phyloP scores from a whole-genome alignment of 495 filamentous ascomycete species.

The Oidiodendron maius region DNA sequence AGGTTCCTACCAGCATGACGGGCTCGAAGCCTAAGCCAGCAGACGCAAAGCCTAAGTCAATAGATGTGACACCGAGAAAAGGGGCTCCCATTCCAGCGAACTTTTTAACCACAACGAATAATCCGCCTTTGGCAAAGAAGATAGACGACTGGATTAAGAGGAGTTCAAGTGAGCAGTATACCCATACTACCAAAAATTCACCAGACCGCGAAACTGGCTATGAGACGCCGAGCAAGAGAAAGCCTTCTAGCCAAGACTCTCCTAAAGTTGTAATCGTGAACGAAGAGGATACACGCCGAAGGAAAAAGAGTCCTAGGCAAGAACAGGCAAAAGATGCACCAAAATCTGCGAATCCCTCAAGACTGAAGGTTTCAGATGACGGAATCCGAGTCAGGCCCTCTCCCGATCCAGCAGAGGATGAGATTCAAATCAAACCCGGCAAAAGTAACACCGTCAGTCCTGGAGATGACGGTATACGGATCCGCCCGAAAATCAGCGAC shows the following conservation, averaged over 20 bases:
- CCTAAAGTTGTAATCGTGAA: background rate
- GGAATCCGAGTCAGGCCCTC: slow-evolving; percentile 11
- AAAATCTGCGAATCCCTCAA: slow-evolving; percentile 8
- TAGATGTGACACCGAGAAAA: background rate
- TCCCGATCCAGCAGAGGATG: slow-evolving; percentile 13
- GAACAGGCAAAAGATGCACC: slow-evolving; percentile 13
- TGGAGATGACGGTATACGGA: slow-evolving; percentile 21
- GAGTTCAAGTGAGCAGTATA: background rate
- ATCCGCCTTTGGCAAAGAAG: slow-evolving; percentile 42
- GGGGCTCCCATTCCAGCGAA: slow-evolving; percentile 40
- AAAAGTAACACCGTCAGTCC: slow-evolving; percentile 7
- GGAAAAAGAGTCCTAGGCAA: background rate
- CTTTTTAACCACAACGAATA: slow-evolving; percentile 40
- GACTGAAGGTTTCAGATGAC: slow-evolving; percentile 19
- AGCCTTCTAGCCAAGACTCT: slow-evolving; percentile 1
- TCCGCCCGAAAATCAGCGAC: slow-evolving; percentile 22
- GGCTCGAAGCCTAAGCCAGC: slow-evolving; percentile 20
- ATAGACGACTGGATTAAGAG: slow-evolving; percentile 42
- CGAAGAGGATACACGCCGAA: slow-evolving; percentile 1
- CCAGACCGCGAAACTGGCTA: slow-evolving; percentile 22
- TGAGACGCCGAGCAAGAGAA: background rate
- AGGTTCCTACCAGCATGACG: slow-evolving; percentile 20
- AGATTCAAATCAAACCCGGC: slow-evolving; percentile 18
- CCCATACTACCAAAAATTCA: slow-evolving; percentile 23
- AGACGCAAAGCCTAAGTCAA: slow-evolving; percentile 1